Percentiles rank a stretch among this genome's conserved stretches.
Evolutionary conservation across 2,329 filamentous ascomycete genomes (phyloP).

Genomic region (Exophiala oligosperma): DNA sequence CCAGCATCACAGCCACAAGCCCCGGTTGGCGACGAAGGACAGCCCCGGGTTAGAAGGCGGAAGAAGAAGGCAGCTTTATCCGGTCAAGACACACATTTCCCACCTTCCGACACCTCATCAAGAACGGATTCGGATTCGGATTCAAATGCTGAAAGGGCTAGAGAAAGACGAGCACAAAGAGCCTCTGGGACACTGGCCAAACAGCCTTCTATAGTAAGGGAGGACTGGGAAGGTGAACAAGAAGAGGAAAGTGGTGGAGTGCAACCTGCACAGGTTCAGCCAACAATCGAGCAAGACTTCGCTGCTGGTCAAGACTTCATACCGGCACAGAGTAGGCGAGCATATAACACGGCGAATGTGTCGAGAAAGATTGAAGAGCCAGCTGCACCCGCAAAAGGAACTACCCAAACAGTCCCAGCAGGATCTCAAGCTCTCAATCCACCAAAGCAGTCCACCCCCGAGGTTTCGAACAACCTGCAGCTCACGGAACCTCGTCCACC

Average conservation of each 20-base stretch:
- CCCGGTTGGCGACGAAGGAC: neutral
- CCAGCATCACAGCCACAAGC: neutral
- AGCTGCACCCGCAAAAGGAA: neutral
- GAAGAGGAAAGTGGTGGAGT: conserved; percentile 31
- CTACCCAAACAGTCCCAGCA: conserved; percentile 5
- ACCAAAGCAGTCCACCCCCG: neutral
- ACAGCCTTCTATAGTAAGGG: conserved; percentile 41
- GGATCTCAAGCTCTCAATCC: neutral
- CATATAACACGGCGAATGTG: conserved; percentile 26
- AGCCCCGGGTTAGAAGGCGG: conserved; percentile 27
- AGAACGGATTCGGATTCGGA: conserved; percentile 32
- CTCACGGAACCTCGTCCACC: conserved; percentile 7
- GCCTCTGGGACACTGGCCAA: conserved; percentile 34
- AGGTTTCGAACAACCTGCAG: conserved; percentile 9
- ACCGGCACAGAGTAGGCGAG: conserved; percentile 10
- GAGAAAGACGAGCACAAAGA: conserved; percentile 27
- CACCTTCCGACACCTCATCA: conserved; percentile 14
- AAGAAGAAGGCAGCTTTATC: conserved; percentile 23
- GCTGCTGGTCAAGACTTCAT: neutral
- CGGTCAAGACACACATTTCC: conserved; percentile 16
- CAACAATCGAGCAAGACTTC: conserved; percentile 1
- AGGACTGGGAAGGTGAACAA: conserved; percentile 44
- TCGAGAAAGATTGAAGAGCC: conserved; percentile 29
- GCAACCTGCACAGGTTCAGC: conserved; percentile 6
- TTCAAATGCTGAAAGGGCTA: conserved; percentile 29